Base-by-base conservation (phyloP, 805 yeast species). In the Komagataella pseudopastoris region DNA sequence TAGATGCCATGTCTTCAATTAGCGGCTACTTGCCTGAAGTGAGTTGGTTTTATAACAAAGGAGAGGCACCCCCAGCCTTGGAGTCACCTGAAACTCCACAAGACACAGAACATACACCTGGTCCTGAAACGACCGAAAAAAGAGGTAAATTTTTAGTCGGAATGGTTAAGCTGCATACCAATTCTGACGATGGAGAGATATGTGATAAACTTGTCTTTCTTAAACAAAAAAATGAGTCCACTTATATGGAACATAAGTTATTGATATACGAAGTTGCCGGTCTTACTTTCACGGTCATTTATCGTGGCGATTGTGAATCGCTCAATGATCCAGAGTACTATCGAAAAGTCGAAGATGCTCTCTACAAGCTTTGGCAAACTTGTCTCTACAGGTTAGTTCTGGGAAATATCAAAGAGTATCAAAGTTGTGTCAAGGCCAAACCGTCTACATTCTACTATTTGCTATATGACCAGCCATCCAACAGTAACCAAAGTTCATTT, bases 231-330 rank as follows among this genome's bases (percentile, higher is more conserved):
- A 5, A 30, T 30, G 39, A 30, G 14, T 14, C 39, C 39, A 10
- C 39, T 12, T 30, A 30, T 30, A 30, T 30, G 39, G 39, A 30
- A 24, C 39, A 51, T 17, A 57, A 58, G 14, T 44, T 60, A 12
- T 53, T 65, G 6, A 51, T 65, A 1, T 66, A 66, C 48, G 69
- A 65, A 53, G 54, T 59, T 6, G 60, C 61, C 50, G 68, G 68
- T 7, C 57, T 62, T 8, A 43, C 65, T 44, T 63, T 64, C 47
- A 50, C 55, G 0, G 39, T 64, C 23, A 22, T 65, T 3, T 59
- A 43, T 30, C 52, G n/a, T 20, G 12, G 2, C 30, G 18, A 2
- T 44, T 52, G 12, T 23, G n/a, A 24, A 22, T 6, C 24, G 6
- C 16, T 24, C 8, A 16, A 18, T 12, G 24, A 48, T 47, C 10